Conservation (phyloP, 202 grass and related monocot genomes). For the Brachypodium distachyon region DNA sequence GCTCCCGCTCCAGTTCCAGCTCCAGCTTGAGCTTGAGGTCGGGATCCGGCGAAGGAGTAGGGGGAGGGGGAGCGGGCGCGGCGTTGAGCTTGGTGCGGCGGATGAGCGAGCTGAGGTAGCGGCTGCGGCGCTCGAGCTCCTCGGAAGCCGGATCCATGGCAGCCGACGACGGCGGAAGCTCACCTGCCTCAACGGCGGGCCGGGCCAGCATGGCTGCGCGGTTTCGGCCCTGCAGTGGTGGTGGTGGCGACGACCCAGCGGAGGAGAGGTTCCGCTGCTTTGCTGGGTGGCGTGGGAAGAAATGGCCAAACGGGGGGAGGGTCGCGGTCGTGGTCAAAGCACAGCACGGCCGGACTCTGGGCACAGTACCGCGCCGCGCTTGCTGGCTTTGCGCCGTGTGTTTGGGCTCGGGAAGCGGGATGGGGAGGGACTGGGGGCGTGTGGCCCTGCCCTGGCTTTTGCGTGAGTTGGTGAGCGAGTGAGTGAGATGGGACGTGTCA, state of each 20-base stretch:
- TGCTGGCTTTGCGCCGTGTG: background rate
- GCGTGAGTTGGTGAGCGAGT: background rate
- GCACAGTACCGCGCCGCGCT: background rate
- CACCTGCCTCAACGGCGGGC: background rate
- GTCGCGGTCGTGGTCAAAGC: conserved; percentile 29
- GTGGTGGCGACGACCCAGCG: background rate
- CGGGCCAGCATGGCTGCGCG: background rate
- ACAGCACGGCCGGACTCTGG: no score
- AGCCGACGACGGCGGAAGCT: background rate
- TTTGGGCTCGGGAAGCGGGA: background rate
- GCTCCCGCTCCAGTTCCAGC: background rate
- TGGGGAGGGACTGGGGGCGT: background rate
- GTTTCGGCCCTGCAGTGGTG: background rate
- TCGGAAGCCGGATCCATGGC: conserved; percentile 64
- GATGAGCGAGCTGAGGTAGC: conserved; percentile 80
- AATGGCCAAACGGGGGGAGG: background rate
- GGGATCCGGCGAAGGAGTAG: background rate
- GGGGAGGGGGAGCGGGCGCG: background rate
- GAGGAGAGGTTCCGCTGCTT: background rate
- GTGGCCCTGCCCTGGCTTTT: background rate
- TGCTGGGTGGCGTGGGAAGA: background rate
- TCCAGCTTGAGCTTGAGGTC: background rate
- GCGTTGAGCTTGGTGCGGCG: conserved; percentile 58
- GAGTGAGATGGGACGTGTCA: background rate
- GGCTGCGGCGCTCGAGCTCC: conserved; percentile 89